Evolutionary conservation across 805 yeast species (phyloP), one percentile per base, ranked within the genome.

Genomic region (Torulaspora microellipsoides): DNA sequence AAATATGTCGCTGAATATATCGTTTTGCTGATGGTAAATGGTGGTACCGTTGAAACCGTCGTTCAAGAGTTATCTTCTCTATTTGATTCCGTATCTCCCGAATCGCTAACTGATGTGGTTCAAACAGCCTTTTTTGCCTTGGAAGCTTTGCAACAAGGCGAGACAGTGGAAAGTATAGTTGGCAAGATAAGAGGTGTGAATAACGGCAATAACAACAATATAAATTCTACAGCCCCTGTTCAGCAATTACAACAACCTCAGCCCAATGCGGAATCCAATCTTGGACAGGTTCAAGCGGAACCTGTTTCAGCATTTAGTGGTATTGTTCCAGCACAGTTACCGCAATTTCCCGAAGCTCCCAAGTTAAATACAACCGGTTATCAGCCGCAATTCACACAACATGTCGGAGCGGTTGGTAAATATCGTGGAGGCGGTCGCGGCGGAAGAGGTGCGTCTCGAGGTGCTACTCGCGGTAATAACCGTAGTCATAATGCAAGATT

Each of bases 1-100:
- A 70, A 66, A 35, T 83, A 81, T 53, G 80, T 82, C 33, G 85
- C 93, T 11, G 93, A 85, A 62, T 85, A 77, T 56, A 78, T 85
- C 44, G 73, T 80, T n/a, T 74, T 83, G 34, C 68, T 85, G 61
- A 81, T 85, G 48, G 80, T 82, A 11, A 83, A 82, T 52, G 80
- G 82, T 53, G 79, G 82, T 55, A 67, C 78, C 5, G 75, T 82
- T 10, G 72, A 69, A 13, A 84, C 80, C 41, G 81, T 84, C 29
- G 72, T 75, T 14, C 66, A 65, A 14, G 93, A 85, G 56, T 71
- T 85, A 27, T 68, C 76, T 29, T 75, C 77, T 34, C 66, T 84
- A 39, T 79, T 83, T 48, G 83, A 82, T 42, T 74, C 77, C 14
- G 76, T 82, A 38, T 77, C 81, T 34, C 74, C 76, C 3, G 77